Evolutionary conservation across 2,329 filamentous ascomycete species (phyloP).

Genomic region (Aspergillus fijiensis): DNA sequence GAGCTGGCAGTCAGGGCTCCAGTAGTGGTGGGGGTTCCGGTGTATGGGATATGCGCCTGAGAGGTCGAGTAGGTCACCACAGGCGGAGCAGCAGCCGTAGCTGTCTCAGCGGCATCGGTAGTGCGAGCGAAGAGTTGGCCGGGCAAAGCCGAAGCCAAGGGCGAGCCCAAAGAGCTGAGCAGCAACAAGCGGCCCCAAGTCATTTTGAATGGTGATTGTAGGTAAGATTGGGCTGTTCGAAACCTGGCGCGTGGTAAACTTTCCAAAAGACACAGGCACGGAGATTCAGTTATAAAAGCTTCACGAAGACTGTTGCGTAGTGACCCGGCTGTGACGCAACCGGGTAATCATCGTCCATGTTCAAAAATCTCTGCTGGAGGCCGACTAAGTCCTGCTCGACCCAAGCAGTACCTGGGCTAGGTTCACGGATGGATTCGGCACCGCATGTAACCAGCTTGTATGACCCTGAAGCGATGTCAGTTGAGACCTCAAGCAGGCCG

Average conservation of each 20-base stretch:
- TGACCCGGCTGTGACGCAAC: slow-evolving; percentile 3
- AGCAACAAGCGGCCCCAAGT: background rate
- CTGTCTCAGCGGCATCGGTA: background rate
- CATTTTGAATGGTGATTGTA: background rate
- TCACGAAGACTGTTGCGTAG: background rate
- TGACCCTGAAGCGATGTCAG: background rate
- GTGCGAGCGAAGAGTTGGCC: background rate
- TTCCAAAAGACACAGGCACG: background rate
- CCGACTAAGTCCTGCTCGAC: background rate
- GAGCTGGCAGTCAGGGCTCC: slow-evolving; percentile 59
- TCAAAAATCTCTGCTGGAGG: background rate
- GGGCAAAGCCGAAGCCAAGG: slow-evolving; percentile 1
- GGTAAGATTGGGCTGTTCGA: background rate
- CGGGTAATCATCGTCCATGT: background rate
- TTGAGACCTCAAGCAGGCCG: background rate
- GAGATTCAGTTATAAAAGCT: background rate
- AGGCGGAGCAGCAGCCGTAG: background rate
- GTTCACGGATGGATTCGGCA: background rate
- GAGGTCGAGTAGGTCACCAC: slow-evolving; percentile 3
- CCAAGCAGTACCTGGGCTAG: background rate
- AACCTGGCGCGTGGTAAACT: background rate
- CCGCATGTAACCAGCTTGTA: background rate
- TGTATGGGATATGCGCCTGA: slow-evolving; percentile 62
- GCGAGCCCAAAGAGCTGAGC: slow-evolving; percentile 1
- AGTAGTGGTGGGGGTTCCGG: slow-evolving; percentile 65